Evolutionary conservation across 345 rosid species (phyloP).

Genomic region (Eucalyptus caleyi): DNA sequence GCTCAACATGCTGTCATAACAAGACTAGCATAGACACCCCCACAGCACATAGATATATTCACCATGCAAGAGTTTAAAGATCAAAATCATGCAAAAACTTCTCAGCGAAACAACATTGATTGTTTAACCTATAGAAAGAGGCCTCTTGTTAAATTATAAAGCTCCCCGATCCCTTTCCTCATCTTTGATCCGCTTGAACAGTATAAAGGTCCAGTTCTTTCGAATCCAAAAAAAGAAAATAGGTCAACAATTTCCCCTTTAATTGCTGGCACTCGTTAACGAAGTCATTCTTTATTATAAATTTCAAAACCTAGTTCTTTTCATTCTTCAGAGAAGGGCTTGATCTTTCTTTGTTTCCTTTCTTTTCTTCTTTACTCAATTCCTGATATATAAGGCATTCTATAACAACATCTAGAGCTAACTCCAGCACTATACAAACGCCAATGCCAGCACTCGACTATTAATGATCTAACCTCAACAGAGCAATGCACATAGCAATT

Average conservation of each 20-base stretch:
- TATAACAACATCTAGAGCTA: neutral
- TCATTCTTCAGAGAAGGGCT: neutral
- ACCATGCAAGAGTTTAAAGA: neutral
- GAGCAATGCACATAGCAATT: neutral
- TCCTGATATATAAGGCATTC: neutral
- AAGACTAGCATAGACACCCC: neutral
- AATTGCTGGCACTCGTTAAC: neutral
- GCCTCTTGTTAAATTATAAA: neutral
- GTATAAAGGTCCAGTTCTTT: neutral
- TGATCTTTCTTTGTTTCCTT: neutral
- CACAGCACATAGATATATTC: neutral
- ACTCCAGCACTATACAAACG: neutral
- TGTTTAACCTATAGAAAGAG: neutral
- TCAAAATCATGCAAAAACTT: neutral
- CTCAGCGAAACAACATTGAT: neutral
- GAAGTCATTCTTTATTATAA: neutral
- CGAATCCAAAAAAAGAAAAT: neutral
- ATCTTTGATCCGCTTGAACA: neutral
- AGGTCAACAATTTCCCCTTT: neutral
- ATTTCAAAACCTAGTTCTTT: neutral
- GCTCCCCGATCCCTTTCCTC: neutral
- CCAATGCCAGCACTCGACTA: neutral
- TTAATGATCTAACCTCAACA: neutral
- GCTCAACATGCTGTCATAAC: neutral
- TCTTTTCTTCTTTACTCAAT: neutral